Percentiles rank a stretch among this genome's conserved stretches.
phyloP scores from a whole-genome alignment of 345 rosid species.

The Trapa incisa region DNA sequence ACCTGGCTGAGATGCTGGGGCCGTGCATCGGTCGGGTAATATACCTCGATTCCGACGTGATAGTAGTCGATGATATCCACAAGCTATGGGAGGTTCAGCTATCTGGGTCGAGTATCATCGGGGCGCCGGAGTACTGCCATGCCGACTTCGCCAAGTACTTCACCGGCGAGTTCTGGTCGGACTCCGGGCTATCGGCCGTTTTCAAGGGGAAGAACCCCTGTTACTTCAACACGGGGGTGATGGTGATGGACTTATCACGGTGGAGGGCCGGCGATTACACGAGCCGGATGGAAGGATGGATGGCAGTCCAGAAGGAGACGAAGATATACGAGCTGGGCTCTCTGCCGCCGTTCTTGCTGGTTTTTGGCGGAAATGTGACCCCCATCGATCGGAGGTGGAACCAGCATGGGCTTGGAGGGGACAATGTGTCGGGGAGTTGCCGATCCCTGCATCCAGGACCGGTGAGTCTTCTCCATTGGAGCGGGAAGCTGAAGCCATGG shows the following conservation, averaged over 20 bases:
- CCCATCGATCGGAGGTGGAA: constrained; percentile 61
- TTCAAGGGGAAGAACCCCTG: constrained; percentile 42
- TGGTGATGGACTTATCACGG: constrained; percentile 57
- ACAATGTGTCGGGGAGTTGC: constrained; percentile 50
- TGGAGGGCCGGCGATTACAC: constrained; percentile 55
- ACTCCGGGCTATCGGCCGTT: constrained; percentile 21
- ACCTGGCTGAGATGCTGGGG: constrained; percentile 46
- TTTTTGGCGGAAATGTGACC: constrained; percentile 51
- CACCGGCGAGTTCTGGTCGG: constrained; percentile 46
- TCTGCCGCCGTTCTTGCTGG: constrained; percentile 63
- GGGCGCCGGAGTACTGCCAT: constrained; percentile 70
- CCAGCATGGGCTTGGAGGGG: constrained; percentile 76
- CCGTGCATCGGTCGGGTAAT: constrained; percentile 42
- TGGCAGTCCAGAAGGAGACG: constrained; percentile 52
- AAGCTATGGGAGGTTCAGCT: constrained; percentile 37
- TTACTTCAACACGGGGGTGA: constrained; percentile 75
- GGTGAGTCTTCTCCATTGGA: constrained; percentile 67
- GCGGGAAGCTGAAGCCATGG: constrained; percentile 84
- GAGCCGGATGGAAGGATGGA: constrained; percentile 49
- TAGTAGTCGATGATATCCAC: constrained; percentile 47
- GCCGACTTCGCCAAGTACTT: constrained; percentile 52
- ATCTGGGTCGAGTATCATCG: constrained; percentile 32
- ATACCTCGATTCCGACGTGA: constrained; percentile 55
- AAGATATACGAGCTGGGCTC: constrained; percentile 73
- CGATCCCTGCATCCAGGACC: constrained; percentile 57